Evolutionary conservation across 257 asterid species (phyloP).

Genomic region (Solanum virginianum): DNA sequence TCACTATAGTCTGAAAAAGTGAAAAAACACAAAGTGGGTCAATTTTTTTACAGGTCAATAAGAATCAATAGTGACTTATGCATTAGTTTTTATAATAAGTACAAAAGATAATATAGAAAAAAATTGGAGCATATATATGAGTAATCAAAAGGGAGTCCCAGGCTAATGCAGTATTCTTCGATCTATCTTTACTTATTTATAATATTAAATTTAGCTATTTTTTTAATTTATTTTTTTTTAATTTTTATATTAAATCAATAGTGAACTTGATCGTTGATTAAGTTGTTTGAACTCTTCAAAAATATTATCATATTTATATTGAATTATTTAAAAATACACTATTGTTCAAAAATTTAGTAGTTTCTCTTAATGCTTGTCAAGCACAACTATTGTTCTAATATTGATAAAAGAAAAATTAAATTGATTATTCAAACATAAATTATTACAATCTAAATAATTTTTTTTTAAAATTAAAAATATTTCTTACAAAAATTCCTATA

Average conservation of each 20-base stretch:
- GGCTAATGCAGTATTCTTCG: not conserved
- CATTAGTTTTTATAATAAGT: not conserved
- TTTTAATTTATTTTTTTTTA: too few species aligned
- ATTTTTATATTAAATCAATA: too few species aligned
- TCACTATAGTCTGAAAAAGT: too few species aligned
- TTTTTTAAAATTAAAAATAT: not conserved
- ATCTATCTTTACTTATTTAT: too few species aligned
- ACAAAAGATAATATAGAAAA: too few species aligned
- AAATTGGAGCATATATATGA: not conserved
- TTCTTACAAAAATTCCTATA: not conserved
- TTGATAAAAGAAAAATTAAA: too few species aligned
- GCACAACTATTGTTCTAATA: not conserved
- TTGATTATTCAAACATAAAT: not conserved
- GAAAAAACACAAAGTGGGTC: not conserved
- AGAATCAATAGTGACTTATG: not conserved
- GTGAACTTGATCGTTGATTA: too few species aligned
- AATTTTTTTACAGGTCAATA: not conserved
- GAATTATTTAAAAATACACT: too few species aligned
- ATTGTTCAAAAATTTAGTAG: too few species aligned
- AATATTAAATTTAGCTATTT: too few species aligned
- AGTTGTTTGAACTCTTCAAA: too few species aligned
- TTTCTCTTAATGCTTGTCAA: not conserved
- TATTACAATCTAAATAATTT: not conserved
- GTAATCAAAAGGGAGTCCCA: not conserved
- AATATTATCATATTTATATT: too few species aligned